phyloP scores from a whole-genome alignment of 768 basidiomycete genomes.

The Pisolithus microcarpus region DNA sequence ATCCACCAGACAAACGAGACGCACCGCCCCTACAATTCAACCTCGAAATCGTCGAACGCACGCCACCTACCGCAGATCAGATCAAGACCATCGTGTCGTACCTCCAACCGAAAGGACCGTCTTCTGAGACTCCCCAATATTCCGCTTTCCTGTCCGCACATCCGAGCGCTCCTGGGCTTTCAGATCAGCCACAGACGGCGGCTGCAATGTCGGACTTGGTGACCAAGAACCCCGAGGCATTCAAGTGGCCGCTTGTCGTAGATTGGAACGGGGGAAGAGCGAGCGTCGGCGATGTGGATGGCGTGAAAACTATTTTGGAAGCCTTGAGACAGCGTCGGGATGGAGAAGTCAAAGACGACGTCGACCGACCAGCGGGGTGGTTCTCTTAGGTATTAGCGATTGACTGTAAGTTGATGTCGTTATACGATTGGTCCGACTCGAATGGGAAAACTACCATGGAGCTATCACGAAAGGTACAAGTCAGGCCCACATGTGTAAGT shows the following conservation, averaged over 20 bases:
- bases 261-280: conserved; percentile 66
- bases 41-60: conserved; percentile 62
- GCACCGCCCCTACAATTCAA: conserved; percentile 57
- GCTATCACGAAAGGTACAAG: too few relatives aligned
- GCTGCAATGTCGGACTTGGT: conserved; percentile 46
- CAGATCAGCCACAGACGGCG: conserved; percentile 34
- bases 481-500: too few relatives aligned
- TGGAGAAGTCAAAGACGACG: conserved; percentile 46
- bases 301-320: conserved; percentile 63
- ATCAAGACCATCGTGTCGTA: conserved; percentile 60
- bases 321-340: conserved; percentile 57
- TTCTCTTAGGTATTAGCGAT: conserved; percentile 30
- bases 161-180: conserved; percentile 36
- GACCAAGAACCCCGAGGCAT: conserved; percentile 45
- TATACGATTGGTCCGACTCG: too few relatives aligned
- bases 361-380: conserved; percentile 48
- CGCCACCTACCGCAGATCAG: conserved; percentile 61
- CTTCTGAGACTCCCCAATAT: conserved; percentile 25
- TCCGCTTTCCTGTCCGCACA: conserved; percentile 55
- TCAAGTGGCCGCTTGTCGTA: conserved; percentile 78
- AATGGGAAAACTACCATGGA: too few relatives aligned
- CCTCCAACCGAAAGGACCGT: conserved; percentile 22
- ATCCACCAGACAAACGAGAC: conserved; percentile 44
- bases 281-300: conserved; percentile 59
- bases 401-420: too few relatives aligned